Conservation (phyloP, 345 rosid species). For the Noccaea bulbosa region DNA sequence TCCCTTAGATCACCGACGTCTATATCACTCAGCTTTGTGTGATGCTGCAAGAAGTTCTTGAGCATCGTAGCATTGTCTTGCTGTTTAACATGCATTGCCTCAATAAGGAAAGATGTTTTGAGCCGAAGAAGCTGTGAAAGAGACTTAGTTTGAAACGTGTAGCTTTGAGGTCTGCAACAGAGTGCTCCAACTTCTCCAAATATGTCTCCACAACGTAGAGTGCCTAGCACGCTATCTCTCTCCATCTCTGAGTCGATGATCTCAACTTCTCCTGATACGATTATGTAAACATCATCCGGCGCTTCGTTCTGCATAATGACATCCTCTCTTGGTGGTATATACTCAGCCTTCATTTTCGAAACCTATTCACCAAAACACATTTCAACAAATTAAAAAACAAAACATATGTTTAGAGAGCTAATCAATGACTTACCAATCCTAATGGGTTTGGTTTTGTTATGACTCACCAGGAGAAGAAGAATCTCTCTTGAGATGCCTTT, state of each 20-base stretch:
- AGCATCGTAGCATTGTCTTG: constrained; percentile 68
- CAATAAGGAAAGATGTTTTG: constrained; percentile 64
- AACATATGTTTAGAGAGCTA: neutral
- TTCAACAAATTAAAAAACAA: neutral
- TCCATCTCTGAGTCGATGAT: constrained; percentile 64
- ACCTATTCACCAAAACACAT: constrained; percentile 51
- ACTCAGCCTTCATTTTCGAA: constrained; percentile 86
- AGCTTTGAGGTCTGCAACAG: constrained; percentile 71
- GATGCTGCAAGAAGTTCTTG: constrained; percentile 84
- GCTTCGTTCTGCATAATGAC: constrained; percentile 82
- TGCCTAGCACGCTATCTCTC: constrained; percentile 61
- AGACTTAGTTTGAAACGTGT: constrained; percentile 72
- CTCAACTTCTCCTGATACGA: constrained; percentile 84
- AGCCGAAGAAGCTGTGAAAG: constrained; percentile 80
- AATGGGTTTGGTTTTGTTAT: neutral
- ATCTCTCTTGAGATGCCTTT: constrained; percentile 63
- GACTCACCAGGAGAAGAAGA: constrained; percentile 63
- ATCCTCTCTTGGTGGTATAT: constrained; percentile 91
- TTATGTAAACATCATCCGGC: constrained; percentile 82
- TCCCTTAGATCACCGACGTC: constrained; percentile 50
- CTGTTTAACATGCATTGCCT: constrained; percentile 70
- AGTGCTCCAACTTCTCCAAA: constrained; percentile 93
- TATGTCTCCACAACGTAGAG: constrained; percentile 64
- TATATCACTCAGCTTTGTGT: constrained; percentile 58
- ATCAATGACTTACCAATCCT: neutral